Evolutionary conservation across 768 basidiomycete species (phyloP).

Genomic region (Tubosaeta sp.): DNA sequence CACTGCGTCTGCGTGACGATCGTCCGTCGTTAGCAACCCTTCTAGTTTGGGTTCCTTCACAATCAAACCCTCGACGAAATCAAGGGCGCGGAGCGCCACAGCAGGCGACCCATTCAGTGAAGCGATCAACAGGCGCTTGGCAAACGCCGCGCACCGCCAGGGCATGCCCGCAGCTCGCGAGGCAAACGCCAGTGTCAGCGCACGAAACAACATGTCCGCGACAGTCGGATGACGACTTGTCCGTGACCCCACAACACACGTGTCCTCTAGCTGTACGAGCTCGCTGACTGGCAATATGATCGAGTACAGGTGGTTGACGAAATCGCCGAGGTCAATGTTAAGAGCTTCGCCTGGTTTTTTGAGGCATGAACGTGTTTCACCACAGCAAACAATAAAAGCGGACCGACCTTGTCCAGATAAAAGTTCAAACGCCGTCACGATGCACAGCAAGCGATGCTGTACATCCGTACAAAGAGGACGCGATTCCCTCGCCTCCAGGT

Average conservation of each 20-base stretch:
- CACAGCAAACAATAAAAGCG: constrained; percentile 5
- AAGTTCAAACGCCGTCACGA: constrained; percentile 96
- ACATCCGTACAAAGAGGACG: constrained; percentile 33
- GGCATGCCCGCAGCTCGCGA: constrained; percentile 60
- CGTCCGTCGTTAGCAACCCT: constrained; percentile 81
- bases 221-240: constrained; percentile 33
- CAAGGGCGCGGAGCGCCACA: constrained; percentile 61
- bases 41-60: constrained; percentile 77
- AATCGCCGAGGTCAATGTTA: constrained; percentile 90
- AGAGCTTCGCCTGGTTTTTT: constrained; percentile 79
- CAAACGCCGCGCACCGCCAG: constrained; percentile 84
- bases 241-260: constrained; percentile 31
- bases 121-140: constrained; percentile 83
- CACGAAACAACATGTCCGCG: constrained; percentile 80
- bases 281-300: constrained; percentile 74
- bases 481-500: constrained; percentile 32
- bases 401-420: constrained; percentile 86
- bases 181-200: constrained; percentile 77
- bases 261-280: constrained; percentile 57
- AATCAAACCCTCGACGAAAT: constrained; percentile 69
- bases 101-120: constrained; percentile 77
- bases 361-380: constrained; percentile 4
- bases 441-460: constrained; percentile 70
- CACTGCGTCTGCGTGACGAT: constrained; percentile 77
- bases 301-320: constrained; percentile 78